Percentiles rank a stretch among this genome's conserved stretches.
phyloP scores from a whole-genome alignment of 2,329 filamentous ascomycete genomes.

The Aspergillus pseudoglaucus region DNA sequence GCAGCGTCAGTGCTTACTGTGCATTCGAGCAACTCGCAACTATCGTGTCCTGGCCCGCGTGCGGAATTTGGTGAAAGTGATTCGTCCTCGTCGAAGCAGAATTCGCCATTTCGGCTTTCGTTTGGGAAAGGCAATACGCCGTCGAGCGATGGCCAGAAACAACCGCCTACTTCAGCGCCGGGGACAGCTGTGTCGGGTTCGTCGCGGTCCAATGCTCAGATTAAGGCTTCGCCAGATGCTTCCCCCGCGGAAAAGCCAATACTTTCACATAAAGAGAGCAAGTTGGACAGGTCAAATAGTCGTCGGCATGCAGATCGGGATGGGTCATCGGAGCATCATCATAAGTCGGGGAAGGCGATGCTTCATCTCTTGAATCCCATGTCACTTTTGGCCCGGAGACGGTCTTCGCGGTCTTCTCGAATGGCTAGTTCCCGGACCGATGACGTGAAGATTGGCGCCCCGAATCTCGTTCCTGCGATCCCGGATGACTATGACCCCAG shows the following conservation, averaged over 20 bases:
- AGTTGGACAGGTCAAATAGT: conserved; percentile 13
- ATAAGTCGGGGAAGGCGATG: conserved; percentile 43
- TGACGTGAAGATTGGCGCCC: conserved; percentile 45
- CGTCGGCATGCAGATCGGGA: conserved; percentile 26
- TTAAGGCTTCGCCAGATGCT: conserved; percentile 24
- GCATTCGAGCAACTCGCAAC: conserved; percentile 22
- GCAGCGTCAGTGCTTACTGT: conserved; percentile 15
- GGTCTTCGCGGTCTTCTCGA: conserved; percentile 52
- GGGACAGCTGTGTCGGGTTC: conserved; percentile 17
- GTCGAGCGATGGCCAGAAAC: conserved; percentile 21
- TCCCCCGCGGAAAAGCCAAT: conserved; percentile 16
- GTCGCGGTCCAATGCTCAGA: conserved; percentile 11
- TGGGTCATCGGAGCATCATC: conserved; percentile 19
- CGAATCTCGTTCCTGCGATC: conserved; percentile 44
- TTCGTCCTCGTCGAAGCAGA: conserved; percentile 23
- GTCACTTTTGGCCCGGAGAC: conserved; percentile 51
- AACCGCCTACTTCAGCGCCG: conserved; percentile 20
- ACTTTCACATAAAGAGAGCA: conserved; percentile 20
- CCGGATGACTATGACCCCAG: conserved; percentile 58
- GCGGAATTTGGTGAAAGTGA: conserved; percentile 18
- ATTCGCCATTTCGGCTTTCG: conserved; percentile 30
- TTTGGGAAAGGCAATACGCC: conserved; percentile 27
- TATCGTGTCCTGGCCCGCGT: conserved; percentile 13
- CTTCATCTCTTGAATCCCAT: conserved; percentile 56
- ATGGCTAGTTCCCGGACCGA: conserved; percentile 43